Conservation (phyloP, 208 protist genomes). For the Leishmania turanica region DNA sequence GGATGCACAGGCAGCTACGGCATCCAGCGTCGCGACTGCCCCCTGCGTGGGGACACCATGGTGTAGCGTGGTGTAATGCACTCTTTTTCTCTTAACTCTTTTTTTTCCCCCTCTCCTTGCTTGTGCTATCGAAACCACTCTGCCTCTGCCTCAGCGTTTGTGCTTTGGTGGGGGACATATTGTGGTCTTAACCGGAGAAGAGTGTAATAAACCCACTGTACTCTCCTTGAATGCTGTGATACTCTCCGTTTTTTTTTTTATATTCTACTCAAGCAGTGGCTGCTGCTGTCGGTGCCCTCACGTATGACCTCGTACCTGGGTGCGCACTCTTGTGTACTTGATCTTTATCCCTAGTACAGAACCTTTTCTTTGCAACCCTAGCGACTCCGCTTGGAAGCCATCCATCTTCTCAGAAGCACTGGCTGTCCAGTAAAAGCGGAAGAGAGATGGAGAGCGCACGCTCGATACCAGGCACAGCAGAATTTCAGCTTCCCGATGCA, state of each 20-base stretch:
- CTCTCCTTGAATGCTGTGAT: not conserved
- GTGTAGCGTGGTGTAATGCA: not conserved
- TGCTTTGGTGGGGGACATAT: not conserved
- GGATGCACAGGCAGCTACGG: not conserved
- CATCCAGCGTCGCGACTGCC: not conserved
- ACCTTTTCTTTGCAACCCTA: not conserved
- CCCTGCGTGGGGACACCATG: constrained; percentile 7
- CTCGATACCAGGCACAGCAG: not conserved
- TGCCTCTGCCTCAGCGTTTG: not conserved
- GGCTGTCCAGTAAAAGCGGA: not conserved
- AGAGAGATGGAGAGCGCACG: not conserved
- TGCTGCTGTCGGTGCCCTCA: not conserved
- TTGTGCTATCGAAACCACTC: not conserved
- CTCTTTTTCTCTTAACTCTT: not conserved
- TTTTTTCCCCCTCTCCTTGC: not conserved
- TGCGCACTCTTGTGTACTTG: not conserved
- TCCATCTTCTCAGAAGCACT: not conserved
- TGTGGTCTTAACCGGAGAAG: not conserved
- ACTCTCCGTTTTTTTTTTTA: not conserved
- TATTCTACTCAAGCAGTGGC: not conserved
- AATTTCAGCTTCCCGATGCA: not conserved
- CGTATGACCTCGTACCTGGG: not conserved
- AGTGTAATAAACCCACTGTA: not conserved
- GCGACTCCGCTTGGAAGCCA: not conserved
- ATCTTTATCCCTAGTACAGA: not conserved